Base-by-base conservation (phyloP, 2,329 filamentous ascomycete genomes). In the Cylindrodendrum hubeiense region DNA sequence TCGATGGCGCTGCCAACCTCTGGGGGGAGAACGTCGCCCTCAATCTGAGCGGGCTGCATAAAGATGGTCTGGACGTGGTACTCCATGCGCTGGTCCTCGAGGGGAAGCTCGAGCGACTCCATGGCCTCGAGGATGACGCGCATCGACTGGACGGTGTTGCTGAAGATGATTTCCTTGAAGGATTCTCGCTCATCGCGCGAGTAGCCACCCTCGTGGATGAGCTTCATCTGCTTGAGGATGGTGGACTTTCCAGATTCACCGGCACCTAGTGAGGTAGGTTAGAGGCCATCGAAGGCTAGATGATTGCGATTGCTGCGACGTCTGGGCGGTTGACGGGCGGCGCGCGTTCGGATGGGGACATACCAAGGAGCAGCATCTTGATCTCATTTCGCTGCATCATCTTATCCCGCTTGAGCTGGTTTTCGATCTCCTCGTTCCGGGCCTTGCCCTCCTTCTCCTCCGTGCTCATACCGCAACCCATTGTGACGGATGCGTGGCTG, bases 371-470 rank as follows among this genome's bases (percentile, higher is more conserved):
- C 76, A 99, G 87, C 96, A 99, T 98, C 90, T 99, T 99, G 87
- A 99, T 99, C 85, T 99, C 96, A 76, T 99, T 99, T 77, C 95
- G 92, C 86, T 98, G 95, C 87, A 97, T 92, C 93, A 98, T 93
- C 85, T 97, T 97, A 80, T 99, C 96, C 82, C 94, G 90, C 90
- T 98, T 98, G 80, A 98, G 87, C 87, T 98, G 95, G 82, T 98
- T 98, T 85, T 99, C 96, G 79, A 99, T 99, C 90, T 98, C 95
- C 89, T 99, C 96, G 82, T 99, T 98, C 76, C 96, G 92, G 87
- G 94, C 93, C 93, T 98, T 98, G 85, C 96, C 95, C 94, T 98
- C 96, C 92, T 98, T 98, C 86, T 98, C 96, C 87, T 98, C 96
- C 80, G 96, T 97, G 83, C 95, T 98, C 94, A 98, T 97, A 85